A percentile compares a stretch with the other conserved stretches of the same genome.
phyloP scores from a whole-genome alignment of 495 filamentous ascomycete genomes.

The Lepidopterella palustris region DNA sequence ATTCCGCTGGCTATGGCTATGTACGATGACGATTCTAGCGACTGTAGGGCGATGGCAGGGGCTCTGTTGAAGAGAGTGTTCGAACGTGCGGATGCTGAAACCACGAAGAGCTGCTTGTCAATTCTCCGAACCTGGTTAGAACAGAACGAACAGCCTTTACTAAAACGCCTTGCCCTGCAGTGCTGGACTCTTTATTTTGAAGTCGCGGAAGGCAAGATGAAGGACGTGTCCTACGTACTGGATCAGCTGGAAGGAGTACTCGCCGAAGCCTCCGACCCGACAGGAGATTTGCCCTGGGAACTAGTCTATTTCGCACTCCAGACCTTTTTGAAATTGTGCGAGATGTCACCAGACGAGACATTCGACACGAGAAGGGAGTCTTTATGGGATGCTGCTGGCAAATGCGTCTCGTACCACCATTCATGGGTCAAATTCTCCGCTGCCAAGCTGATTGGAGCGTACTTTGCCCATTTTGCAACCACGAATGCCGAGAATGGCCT shows the following conservation, averaged over 20 bases:
- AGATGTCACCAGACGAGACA: slow-evolving; percentile 54
- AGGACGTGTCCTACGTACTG: slow-evolving; percentile 46
- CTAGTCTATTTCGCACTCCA: slow-evolving; percentile 70
- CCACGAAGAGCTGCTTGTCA: slow-evolving; percentile 57
- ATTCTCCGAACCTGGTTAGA: slow-evolving; percentile 71
- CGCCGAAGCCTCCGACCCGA: slow-evolving; percentile 29
- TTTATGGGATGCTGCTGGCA: slow-evolving; percentile 61
- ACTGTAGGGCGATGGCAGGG: slow-evolving; percentile 79
- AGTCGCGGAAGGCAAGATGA: slow-evolving; percentile 53
- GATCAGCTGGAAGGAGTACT: slow-evolving; percentile 32
- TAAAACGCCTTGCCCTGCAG: slow-evolving; percentile 68
- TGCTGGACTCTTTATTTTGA: slow-evolving; percentile 80
- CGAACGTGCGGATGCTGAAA: slow-evolving; percentile 68
- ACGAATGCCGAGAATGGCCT: slow-evolving; percentile 49
- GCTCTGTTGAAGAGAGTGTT: slow-evolving; percentile 74
- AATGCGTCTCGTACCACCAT: slow-evolving; percentile 66
- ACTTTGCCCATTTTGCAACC: slow-evolving; percentile 70
- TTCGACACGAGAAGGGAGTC: slow-evolving; percentile 49
- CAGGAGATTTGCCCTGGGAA: slow-evolving; percentile 61
- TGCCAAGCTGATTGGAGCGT: slow-evolving; percentile 65
- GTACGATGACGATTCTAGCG: slow-evolving; percentile 77
- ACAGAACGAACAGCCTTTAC: slow-evolving; percentile 59
- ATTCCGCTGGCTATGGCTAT: slow-evolving; percentile 77
- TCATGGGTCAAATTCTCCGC: slow-evolving; percentile 70
- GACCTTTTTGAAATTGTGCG: slow-evolving; percentile 59